Conservation (phyloP, 1,139 yeast genomes). For the Scheffersomyces segobiensis region DNA sequence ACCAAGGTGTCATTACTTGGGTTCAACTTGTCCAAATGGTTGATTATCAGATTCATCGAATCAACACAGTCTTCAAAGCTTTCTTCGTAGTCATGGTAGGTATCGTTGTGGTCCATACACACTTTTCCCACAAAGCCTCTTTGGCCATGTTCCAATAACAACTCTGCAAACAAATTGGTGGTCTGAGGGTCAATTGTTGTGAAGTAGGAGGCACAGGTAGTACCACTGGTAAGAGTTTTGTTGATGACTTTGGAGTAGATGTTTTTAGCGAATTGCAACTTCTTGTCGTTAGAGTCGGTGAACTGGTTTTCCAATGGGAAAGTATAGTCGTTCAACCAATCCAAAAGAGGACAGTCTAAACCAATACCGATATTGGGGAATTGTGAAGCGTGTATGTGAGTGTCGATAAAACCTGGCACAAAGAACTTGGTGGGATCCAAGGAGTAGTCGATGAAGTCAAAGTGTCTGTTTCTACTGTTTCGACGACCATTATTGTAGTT, state of each 20-base stretch:
- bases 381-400: constrained; percentile 96
- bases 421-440: constrained; percentile 50
- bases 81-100: constrained; percentile 73
- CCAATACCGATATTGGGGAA: constrained; percentile 94
- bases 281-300: constrained; percentile 32
- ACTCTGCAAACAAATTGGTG: constrained; percentile 72
- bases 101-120: constrained; percentile 71
- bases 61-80: constrained; percentile 55
- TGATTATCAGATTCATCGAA: constrained; percentile 59
- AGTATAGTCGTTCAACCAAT: constrained; percentile 86
- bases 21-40: constrained; percentile 53
- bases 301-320: constrained; percentile 76
- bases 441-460: constrained; percentile 31
- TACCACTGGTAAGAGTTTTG: constrained; percentile 74
- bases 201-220: constrained; percentile 90
- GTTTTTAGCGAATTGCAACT: constrained; percentile 52
- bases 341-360: constrained; percentile 78
- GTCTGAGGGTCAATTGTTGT: constrained; percentile 84
- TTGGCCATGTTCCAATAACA: constrained; percentile 69
- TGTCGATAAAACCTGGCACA: constrained; percentile 92
- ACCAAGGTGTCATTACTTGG: constrained; percentile 50
- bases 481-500: neutral
- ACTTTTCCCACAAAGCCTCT: constrained; percentile 91
- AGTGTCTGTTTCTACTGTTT: constrained; percentile 5
- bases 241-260: constrained; percentile 66